These are phyloP conservation scores for Citeromyces siamensis DNA, from an alignment of 1,139 yeast genomes.

Conservation along the genomic window DNA sequence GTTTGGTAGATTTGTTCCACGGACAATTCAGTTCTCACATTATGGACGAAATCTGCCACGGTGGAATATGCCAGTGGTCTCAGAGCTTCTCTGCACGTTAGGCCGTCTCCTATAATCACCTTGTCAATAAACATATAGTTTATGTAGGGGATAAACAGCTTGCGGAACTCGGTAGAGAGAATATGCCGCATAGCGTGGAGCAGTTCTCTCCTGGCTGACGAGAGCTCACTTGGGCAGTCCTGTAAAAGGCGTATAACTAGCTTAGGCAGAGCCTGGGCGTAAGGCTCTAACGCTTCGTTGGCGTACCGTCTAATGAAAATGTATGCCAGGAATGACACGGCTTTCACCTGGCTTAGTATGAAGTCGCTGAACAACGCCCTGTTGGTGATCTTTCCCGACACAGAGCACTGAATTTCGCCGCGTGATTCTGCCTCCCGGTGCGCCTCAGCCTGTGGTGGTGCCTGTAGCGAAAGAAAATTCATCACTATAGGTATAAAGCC, in stretches of 20 bases:
- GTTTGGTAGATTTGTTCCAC: slow-evolving; percentile 84
- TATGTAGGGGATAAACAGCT: slow-evolving; percentile 74
- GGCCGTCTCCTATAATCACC: slow-evolving; percentile 83
- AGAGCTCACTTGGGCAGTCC: slow-evolving; percentile 94
- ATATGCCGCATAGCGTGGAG: slow-evolving; percentile 93
- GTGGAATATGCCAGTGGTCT: slow-evolving; percentile 90
- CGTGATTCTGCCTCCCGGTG: slow-evolving; percentile 46
- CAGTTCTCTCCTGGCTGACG: slow-evolving; percentile 86
- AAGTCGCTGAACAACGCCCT: slow-evolving; percentile 81
- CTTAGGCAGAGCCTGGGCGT: slow-evolving; percentile 73
- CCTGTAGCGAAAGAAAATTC: slow-evolving; percentile 64
- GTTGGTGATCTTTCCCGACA: slow-evolving; percentile 61
- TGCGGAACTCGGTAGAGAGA: slow-evolving; percentile 75
- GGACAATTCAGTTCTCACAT: slow-evolving; percentile 75
- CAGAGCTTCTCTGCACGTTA: slow-evolving; percentile 81
- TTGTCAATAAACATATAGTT: slow-evolving; percentile 78
- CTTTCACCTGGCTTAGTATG: slow-evolving; percentile 91
- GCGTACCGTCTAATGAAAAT: slow-evolving; percentile 81
- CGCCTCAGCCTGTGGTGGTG: slow-evolving; percentile 59
- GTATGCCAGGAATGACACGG: slow-evolving; percentile 91
- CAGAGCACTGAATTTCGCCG: slow-evolving; percentile 38
- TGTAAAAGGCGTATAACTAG: slow-evolving; percentile 75
- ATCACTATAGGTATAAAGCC: slow-evolving; percentile 75
- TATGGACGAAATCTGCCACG: slow-evolving; percentile 92
- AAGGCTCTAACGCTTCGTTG: slow-evolving; percentile 44